phyloP scores from a whole-genome alignment of 1,284 basidiomycete genomes.

The Ganoderma resinaceum region DNA sequence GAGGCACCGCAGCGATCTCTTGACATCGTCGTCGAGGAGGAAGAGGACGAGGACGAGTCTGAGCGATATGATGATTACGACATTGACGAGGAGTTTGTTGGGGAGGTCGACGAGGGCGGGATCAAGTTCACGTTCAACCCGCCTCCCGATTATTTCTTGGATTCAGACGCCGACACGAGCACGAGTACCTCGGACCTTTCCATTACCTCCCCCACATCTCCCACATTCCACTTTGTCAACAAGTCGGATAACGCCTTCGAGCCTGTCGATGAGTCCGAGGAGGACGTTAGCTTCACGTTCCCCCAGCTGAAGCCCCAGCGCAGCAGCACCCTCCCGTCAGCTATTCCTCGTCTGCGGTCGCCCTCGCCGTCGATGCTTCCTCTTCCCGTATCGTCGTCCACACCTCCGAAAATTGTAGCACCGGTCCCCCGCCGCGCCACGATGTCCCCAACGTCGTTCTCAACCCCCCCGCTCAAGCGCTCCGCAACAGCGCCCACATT shows the following conservation, averaged over 20 bases:
- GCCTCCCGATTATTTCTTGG: constrained; percentile 44
- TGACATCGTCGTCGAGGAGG: constrained; percentile 55
- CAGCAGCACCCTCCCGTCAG: constrained; percentile 50
- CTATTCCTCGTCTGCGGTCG: constrained; percentile 55
- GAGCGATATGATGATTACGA: constrained; percentile 30
- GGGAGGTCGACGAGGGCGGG: constrained; percentile 61
- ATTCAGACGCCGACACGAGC: constrained; percentile 21
- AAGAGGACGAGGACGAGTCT: constrained; percentile 43
- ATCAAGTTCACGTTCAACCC: constrained; percentile 75
- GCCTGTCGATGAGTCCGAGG: constrained; percentile 41
- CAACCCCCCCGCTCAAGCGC: constrained; percentile 57
- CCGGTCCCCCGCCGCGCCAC: constrained; percentile 32
- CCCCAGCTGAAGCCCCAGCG: constrained; percentile 27
- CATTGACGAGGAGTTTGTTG: constrained; percentile 52
- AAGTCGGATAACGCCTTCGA: constrained; percentile 31
- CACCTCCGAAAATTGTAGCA: constrained; percentile 34
- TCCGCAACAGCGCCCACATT: constrained; percentile 52
- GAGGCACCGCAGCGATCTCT: constrained; percentile 39
- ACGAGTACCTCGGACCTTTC: constrained; percentile 29
- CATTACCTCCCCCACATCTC: constrained; percentile 27
- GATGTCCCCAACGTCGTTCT: constrained; percentile 38
- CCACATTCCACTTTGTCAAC: constrained; percentile 18
- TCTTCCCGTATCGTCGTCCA: constrained; percentile 27
- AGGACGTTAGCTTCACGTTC: constrained; percentile 38
- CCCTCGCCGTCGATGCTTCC: constrained; percentile 42